A percentile compares a stretch with the other conserved stretches of the same genome.
Evolutionary conservation across 495 filamentous ascomycete genomes (phyloP).

Genomic region (Daldinia concentrica): DNA sequence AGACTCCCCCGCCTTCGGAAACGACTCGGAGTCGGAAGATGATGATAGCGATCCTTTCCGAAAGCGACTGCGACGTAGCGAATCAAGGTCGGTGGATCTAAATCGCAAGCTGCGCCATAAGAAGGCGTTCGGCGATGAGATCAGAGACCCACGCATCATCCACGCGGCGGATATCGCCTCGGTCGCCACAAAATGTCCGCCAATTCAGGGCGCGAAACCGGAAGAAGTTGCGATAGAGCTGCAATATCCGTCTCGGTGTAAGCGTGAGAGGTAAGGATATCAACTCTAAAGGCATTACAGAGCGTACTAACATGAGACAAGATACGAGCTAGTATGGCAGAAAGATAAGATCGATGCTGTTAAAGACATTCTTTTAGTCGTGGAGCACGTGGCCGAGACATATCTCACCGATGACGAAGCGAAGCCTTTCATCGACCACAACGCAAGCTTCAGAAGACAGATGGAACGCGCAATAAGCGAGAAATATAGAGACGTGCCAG

Average conservation of each 20-base stretch:
- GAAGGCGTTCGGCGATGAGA: conserved; percentile 64
- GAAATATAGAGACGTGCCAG: conserved; percentile 67
- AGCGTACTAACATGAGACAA: conserved; percentile 47
- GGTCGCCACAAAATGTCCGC: conserved; percentile 58
- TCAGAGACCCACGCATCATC: conserved; percentile 62
- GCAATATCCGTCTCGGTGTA: conserved; percentile 76
- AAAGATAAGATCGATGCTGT: conserved; percentile 86
- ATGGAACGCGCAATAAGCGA: conserved; percentile 72
- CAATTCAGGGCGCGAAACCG: conserved; percentile 55
- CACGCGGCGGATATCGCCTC: conserved; percentile 75
- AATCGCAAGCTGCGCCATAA: conserved; percentile 68
- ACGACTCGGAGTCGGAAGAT: conserved; percentile 39
- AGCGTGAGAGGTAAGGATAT: conserved; percentile 69
- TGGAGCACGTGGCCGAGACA: conserved; percentile 74
- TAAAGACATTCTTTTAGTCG: conserved; percentile 82
- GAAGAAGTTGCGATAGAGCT: conserved; percentile 67
- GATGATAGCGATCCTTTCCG: conserved; percentile 41
- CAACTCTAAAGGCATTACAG: conserved; percentile 7
- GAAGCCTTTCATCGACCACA: conserved; percentile 74
- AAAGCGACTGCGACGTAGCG: conserved; percentile 45
- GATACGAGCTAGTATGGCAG: conserved; percentile 80
- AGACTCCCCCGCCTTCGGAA: conserved; percentile 46
- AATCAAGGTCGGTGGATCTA: conserved; percentile 53
- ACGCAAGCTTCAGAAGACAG: conserved; percentile 74
- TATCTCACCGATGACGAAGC: conserved; percentile 76